Conservation (phyloP, 2,329 filamentous ascomycete species). For the Diaporthe longicolla region DNA sequence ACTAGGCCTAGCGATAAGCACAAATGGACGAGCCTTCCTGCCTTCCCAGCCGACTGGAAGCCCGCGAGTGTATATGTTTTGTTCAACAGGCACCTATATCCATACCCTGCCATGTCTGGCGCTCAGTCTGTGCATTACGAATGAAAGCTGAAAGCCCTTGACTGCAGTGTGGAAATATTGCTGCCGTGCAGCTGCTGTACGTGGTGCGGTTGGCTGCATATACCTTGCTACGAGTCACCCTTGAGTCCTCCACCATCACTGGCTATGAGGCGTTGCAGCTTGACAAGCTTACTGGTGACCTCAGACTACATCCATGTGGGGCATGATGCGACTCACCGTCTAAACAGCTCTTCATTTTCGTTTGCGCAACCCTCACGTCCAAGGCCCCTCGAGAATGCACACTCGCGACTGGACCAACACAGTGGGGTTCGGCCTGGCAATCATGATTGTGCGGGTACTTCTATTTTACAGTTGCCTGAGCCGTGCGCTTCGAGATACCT, state of each 20-base stretch:
- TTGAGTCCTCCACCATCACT: neutral
- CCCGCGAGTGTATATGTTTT: neutral
- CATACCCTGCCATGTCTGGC: neutral
- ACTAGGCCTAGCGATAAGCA: too few species aligned
- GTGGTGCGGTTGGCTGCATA: slow-evolving; percentile 37
- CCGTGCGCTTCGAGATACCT: neutral
- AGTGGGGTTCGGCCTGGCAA: neutral
- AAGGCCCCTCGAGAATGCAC: neutral
- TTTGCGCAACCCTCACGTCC: slow-evolving; percentile 35
- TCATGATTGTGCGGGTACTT: neutral
- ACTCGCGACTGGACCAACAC: neutral
- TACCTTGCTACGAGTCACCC: slow-evolving; percentile 27
- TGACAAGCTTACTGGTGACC: neutral
- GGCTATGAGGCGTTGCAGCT: neutral
- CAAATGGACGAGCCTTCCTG: neutral
- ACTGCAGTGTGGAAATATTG: neutral
- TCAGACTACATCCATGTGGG: slow-evolving; percentile 27
- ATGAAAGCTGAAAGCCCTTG: neutral
- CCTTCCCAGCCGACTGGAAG: neutral
- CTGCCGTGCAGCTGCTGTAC: neutral
- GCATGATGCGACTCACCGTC: slow-evolving; percentile 35
- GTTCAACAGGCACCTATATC: neutral
- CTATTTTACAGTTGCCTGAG: too few species aligned
- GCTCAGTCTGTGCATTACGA: neutral
- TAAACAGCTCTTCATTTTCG: slow-evolving; percentile 35